phyloP scores from a whole-genome alignment of 331 rosid species.

The Acacia pycnantha region DNA sequence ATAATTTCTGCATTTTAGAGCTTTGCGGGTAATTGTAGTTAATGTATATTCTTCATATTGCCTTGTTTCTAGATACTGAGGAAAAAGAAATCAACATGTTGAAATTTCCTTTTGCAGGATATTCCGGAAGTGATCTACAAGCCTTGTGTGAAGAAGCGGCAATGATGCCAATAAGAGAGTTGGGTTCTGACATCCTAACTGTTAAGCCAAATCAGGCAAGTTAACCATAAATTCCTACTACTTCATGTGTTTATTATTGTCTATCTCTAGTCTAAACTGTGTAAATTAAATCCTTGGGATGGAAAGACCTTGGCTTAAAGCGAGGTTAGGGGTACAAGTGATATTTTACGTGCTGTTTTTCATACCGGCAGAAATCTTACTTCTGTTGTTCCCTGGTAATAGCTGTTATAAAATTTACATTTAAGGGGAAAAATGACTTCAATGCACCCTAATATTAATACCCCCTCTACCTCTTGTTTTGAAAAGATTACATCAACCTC shows the following conservation, averaged over 20 bases:
- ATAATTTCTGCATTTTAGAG: background rate
- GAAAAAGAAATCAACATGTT: constrained; percentile 8
- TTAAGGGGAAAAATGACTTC: background rate
- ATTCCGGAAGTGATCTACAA: constrained; percentile 98
- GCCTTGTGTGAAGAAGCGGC: constrained; percentile 99
- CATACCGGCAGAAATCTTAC: background rate
- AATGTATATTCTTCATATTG: background rate
- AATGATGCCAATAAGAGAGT: constrained; percentile 97
- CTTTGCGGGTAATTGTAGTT: background rate
- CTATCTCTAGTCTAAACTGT: background rate
- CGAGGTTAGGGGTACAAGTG: background rate
- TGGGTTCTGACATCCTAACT: constrained; percentile 84
- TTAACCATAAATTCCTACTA: constrained; percentile 8
- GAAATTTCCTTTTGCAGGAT: constrained; percentile 52
- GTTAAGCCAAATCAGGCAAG: constrained; percentile 82
- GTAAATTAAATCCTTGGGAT: background rate
- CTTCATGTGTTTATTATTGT: background rate
- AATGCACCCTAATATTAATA: no score
- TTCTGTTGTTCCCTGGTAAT: background rate
- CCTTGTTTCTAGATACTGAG: background rate
- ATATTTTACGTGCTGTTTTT: background rate
- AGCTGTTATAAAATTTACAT: background rate
- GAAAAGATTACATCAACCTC: background rate
- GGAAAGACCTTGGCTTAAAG: background rate
- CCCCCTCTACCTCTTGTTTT: background rate